Evolutionary conservation across 768 basidiomycete species (phyloP).

Genomic region (Xerocomellus intermedius): DNA sequence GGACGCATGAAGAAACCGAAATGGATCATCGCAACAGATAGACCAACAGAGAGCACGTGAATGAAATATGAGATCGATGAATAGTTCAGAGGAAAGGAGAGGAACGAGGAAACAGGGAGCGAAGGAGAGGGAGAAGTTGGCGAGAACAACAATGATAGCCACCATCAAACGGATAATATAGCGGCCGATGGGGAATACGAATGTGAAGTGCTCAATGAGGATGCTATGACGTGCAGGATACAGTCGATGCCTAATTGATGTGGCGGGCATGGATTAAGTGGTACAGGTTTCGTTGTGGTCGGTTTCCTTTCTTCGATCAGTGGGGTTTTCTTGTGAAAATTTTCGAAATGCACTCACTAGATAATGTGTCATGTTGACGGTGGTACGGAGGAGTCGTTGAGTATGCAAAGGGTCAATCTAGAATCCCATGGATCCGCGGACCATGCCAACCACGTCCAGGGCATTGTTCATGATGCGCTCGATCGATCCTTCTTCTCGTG

Average conservation of each 20-base stretch:
- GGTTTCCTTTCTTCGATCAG: too few relatives aligned
- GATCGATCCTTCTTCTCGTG: constrained; percentile 8
- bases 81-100: too few relatives aligned
- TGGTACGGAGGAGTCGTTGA: not conserved
- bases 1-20: too few relatives aligned
- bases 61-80: too few relatives aligned
- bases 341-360: not conserved
- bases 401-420: not conserved
- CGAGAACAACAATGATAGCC: too few relatives aligned
- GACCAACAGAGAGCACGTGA: too few relatives aligned
- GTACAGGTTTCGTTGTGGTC: not conserved
- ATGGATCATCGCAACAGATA: too few relatives aligned
- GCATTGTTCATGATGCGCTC: constrained; percentile 16
- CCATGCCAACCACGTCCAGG: constrained; percentile 10
- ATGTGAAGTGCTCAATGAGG: too few relatives aligned
- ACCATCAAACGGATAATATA: not conserved
- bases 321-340: too few relatives aligned
- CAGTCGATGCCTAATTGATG: not conserved
- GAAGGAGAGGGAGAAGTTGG: too few relatives aligned
- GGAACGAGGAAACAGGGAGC: too few relatives aligned
- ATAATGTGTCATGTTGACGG: not conserved
- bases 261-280: not conserved
- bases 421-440: constrained; percentile 6
- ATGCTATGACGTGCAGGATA: not conserved
- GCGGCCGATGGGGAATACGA: not conserved